Evolutionary conservation across 352 stramenopile species (phyloP).

Genomic region (Pythium apleroticum): DNA sequence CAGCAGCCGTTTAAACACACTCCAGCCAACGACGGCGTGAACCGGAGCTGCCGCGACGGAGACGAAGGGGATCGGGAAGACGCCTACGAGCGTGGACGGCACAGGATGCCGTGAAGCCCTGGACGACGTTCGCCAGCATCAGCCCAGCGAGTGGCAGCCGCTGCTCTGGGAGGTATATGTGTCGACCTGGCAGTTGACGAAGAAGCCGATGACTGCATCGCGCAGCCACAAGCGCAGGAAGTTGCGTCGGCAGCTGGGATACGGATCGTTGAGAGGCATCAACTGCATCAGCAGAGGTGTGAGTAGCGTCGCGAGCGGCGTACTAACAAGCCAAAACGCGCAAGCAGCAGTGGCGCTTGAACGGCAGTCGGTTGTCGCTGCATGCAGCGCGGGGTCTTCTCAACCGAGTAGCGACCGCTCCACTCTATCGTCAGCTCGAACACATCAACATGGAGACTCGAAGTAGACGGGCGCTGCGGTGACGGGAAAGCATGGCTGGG

Average conservation of each 20-base stretch:
- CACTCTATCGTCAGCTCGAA: not conserved
- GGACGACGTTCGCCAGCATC: not conserved
- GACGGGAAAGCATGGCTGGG: not conserved
- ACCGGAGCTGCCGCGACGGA: not conserved
- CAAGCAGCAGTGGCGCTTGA: not conserved
- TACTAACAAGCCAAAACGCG: not conserved
- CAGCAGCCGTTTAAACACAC: not conserved
- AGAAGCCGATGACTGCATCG: not conserved
- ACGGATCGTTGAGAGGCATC: not conserved
- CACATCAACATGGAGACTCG: not conserved
- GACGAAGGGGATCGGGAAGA: conserved; percentile 5
- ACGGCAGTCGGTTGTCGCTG: not conserved
- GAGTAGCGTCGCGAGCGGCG: not conserved
- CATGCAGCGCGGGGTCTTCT: not conserved
- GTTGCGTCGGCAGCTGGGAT: not conserved
- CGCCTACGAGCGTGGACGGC: not conserved
- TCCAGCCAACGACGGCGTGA: not conserved
- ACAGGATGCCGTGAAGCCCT: not conserved
- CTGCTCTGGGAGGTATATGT: not conserved
- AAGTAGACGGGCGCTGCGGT: not conserved
- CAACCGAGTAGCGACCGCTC: conserved; percentile 2
- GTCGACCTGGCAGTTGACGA: not conserved
- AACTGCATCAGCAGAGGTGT: not conserved
- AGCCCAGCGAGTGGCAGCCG: not conserved
- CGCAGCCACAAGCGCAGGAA: not conserved